These are phyloP conservation scores for Calamus simplicifolius DNA, from an alignment of 176 grass and related monocot genomes.

Conservation along the genomic window DNA sequence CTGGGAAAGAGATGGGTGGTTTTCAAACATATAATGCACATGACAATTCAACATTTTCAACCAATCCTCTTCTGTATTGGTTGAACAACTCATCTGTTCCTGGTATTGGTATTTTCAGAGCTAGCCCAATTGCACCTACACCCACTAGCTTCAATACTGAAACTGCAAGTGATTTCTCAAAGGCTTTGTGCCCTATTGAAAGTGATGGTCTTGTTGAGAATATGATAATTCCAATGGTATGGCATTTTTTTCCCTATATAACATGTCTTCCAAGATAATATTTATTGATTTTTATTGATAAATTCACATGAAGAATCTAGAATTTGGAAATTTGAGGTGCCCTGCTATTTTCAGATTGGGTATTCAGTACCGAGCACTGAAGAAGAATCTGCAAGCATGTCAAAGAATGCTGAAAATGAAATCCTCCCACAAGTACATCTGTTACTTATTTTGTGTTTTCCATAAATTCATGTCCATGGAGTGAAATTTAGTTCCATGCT, in stretches of 20 bases:
- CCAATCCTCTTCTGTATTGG: background rate
- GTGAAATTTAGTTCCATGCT: too few relatives aligned
- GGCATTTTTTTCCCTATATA: background rate
- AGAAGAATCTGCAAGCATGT: background rate
- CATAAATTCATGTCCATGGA: background rate
- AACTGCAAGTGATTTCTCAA: conserved; percentile 1
- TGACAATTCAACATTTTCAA: background rate
- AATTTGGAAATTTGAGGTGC: background rate
- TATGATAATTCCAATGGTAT: background rate
- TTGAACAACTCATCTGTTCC: background rate
- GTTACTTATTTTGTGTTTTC: background rate
- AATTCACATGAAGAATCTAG: background rate
- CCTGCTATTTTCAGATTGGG: background rate
- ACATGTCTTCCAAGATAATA: background rate
- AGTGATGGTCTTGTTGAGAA: background rate
- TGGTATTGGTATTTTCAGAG: background rate
- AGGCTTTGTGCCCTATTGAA: background rate
- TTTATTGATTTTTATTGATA: background rate
- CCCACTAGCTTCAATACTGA: background rate
- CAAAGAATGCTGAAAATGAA: conserved; percentile 2
- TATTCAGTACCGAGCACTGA: background rate
- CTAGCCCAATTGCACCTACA: background rate
- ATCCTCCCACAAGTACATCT: background rate
- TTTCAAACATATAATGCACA: background rate
- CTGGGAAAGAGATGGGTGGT: background rate